A percentile compares a stretch with the other conserved stretches of the same genome.
phyloP scores from a whole-genome alignment of 2,329 filamentous ascomycete species.

The Aspergillus neoniger region DNA sequence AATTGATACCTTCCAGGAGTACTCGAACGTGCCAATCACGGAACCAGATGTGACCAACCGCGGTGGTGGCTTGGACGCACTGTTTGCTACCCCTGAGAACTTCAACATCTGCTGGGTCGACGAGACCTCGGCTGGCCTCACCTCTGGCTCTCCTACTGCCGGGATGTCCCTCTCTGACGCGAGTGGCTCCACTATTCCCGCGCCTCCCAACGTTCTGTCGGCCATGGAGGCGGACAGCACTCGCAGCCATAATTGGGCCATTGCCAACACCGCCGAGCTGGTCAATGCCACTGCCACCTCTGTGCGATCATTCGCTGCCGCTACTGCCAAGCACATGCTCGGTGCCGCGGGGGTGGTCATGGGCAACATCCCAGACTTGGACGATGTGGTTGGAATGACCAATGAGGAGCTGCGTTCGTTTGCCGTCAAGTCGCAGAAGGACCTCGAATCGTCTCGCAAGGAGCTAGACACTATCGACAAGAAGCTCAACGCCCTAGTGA shows the following conservation, averaged over 20 bases:
- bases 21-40: slow-evolving; percentile 38
- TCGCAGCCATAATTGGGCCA: slow-evolving; percentile 41
- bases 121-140: slow-evolving; percentile 31
- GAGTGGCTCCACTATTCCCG: slow-evolving; percentile 22
- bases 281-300: slow-evolving; percentile 39
- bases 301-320: slow-evolving; percentile 39
- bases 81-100: slow-evolving; percentile 48
- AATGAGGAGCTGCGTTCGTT: slow-evolving; percentile 43
- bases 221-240: slow-evolving; percentile 43
- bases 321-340: slow-evolving; percentile 41
- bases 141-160: slow-evolving; percentile 27
- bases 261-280: slow-evolving; percentile 38
- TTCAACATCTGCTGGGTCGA: slow-evolving; percentile 50
- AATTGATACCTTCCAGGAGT: slow-evolving; percentile 41
- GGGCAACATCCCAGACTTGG: slow-evolving; percentile 36
- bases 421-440: slow-evolving; percentile 52
- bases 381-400: slow-evolving; percentile 46
- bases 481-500: slow-evolving; percentile 43
- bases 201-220: slow-evolving; percentile 41
- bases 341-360: slow-evolving; percentile 35
- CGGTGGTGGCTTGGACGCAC: slow-evolving; percentile 47
- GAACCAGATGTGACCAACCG: slow-evolving; percentile 48
- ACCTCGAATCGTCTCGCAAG: slow-evolving; percentile 70
- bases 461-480: slow-evolving; percentile 61
- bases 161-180: slow-evolving; percentile 27